Base-by-base conservation (phyloP, 352 stramenopile genomes). In the Aphanomyces invadans region DNA sequence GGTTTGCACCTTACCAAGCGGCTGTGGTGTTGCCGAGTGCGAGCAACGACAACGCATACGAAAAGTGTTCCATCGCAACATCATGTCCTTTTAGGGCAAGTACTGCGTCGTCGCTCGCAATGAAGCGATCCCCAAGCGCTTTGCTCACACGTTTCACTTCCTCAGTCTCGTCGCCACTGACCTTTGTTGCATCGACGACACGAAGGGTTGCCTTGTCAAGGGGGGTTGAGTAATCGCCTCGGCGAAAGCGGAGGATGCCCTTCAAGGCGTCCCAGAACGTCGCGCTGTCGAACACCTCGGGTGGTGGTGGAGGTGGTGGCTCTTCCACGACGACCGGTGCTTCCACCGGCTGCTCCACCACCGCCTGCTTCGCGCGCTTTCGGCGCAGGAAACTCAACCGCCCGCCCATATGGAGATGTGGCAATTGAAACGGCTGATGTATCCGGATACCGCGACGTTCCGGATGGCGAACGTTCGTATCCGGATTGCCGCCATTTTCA, bases 1-100 rank as follows among this genome's bases (percentile, higher is more conserved):
- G n/a, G n/a, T n/a, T n/a, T n/a, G n/a, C n/a, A n/a, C n/a, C n/a
- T 17, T 57, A 67, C 60, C 60, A 57, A 11, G 60, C 60, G 5
- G 23, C 42, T n/a, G 19, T 12, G 49, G 23, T 49, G 19, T 51
- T 23, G 5, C 25, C 42, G 9, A 60, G 17, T 12, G 39, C 60
- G 5, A 60, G 21, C 33, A 42, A 33, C 19, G 60, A 12, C 32
- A 67, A 45, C 15, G 38, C 60, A 19, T 45, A 32, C 9, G 48
- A 59, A 33, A 67, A 67, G 32, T 59, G 29, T 26, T 39, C 25
- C 46, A 67, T 29, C 11, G 48, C 28, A 4, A 28, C 60, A 25
- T 67, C 33, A 12, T 38, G 26, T 29, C 7, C 19, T 12, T n/a
- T n/a, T n/a, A n/a, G n/a, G n/a, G n/a, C n/a, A n/a, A n/a, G n/a